Evolutionary conservation across 176 grass and related monocot species (phyloP), one percentile per base, ranked within the genome.

Genomic region (Neostapfia colusana): DNA sequence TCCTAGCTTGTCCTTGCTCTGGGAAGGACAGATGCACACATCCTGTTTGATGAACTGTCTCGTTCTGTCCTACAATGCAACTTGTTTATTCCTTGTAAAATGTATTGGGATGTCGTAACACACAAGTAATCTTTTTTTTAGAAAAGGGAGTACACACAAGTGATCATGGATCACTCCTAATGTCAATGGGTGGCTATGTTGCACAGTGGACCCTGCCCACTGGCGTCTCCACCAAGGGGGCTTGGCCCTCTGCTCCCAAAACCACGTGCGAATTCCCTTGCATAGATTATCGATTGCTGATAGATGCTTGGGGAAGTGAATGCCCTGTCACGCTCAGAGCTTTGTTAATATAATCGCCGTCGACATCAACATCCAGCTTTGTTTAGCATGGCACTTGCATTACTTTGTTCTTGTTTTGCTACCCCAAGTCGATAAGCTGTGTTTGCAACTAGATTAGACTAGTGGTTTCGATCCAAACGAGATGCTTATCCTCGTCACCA

Each of bases 231-330:
- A 8, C 50, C 28, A 20, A 12, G 58, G 57, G 40, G 43, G 7
- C 16, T 49, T 39, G 59, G 59, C 54, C 12, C 74, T 14, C 74
- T 14, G 28, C 74, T 78, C 85, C 80, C 44, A 6, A 68, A 67
- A 73, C 80, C 61, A 83, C 80, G 80, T 83, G 85, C 74, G 42
- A 42, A 78, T 87, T 87, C 49, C 21, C 14, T 77, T 58, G 10
- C 26, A 25, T 58, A 65, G 66, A 59, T 24, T 75, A 61, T 15
- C 17, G 42, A 23, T 34, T 50, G 73, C 60, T 9, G 49, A 56
- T 23, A 58, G 55, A 56, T 79, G 63, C 76, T 44, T 61, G 61
- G 23, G 16, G 27, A 62, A 81, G 55, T 24, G 68, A 72, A 80
- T 83, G 79, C 50, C 41, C 79, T 83, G 84, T 55, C 70, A 70